These are phyloP conservation scores for Clarkia xantiana DNA, from an alignment of 345 rosid genomes.

Conservation along the genomic window DNA sequence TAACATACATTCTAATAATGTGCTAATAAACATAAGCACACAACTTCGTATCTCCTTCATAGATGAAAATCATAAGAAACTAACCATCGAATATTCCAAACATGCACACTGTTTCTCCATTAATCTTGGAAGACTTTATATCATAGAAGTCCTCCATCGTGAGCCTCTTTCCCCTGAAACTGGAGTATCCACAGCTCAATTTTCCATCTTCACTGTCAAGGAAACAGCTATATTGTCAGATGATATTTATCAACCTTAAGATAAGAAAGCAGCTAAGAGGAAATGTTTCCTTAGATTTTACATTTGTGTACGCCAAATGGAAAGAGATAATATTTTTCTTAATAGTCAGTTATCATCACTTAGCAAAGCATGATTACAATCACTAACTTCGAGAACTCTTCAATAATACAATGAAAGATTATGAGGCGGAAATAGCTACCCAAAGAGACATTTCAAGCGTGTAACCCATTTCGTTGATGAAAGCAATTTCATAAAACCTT, in stretches of 20 bases:
- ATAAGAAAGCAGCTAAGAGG: background rate
- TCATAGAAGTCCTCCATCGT: slow-evolving; percentile 95
- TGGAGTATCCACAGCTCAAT: slow-evolving; percentile 89
- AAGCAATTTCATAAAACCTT: no score
- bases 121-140: slow-evolving; percentile 51
- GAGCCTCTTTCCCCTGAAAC: slow-evolving; percentile 90
- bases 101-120: slow-evolving; percentile 70
- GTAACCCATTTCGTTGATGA: no score
- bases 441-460: no score
- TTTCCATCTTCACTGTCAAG: slow-evolving; percentile 70
- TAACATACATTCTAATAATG: no score
- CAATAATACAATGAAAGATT: no score
- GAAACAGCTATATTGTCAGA: slow-evolving; percentile 5
- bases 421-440: no score
- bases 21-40: no score
- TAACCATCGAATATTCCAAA: slow-evolving; percentile 98
- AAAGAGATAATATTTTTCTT: no score
- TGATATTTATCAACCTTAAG: background rate
- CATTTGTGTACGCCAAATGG: background rate
- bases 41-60: no score
- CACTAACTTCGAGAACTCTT: no score
- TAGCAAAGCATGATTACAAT: no score
- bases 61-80: slow-evolving; percentile 12
- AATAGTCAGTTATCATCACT: no score
- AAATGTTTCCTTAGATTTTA: background rate